Conservation (phyloP, 805 yeast genomes). For the Metschnikowia bowlesiae region DNA sequence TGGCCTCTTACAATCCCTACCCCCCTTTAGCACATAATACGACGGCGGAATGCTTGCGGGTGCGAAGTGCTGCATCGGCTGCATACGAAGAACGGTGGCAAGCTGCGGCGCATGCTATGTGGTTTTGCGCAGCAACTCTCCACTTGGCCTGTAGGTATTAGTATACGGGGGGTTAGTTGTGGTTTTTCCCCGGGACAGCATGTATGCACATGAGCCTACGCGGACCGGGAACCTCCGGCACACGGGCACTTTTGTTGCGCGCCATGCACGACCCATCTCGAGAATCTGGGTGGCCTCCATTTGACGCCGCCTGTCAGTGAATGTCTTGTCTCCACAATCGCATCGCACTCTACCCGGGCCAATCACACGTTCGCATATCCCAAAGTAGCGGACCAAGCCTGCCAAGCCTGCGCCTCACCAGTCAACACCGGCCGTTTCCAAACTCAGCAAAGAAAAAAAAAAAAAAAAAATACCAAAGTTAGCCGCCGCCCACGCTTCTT, state of each 20-base stretch:
- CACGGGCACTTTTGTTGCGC: background rate
- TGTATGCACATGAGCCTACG: background rate
- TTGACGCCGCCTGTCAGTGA: background rate
- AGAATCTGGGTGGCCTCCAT: background rate
- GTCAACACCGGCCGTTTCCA: background rate
- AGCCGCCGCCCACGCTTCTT: background rate
- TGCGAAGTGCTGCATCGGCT: background rate
- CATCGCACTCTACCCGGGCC: slow-evolving; percentile 3
- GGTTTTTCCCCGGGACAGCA: background rate
- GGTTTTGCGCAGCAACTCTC: background rate
- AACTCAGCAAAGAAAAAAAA: background rate
- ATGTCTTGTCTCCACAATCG: slow-evolving; percentile 4
- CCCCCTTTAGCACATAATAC: too few species aligned
- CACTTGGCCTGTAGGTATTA: background rate
- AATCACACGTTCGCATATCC: slow-evolving; percentile 1
- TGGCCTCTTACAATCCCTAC: background rate
- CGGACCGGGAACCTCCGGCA: background rate
- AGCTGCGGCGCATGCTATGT: background rate
- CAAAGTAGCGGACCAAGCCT: background rate
- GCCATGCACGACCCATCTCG: background rate
- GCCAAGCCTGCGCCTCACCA: background rate
- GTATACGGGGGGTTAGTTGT: background rate
- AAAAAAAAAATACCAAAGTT: background rate
- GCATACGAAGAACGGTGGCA: background rate
- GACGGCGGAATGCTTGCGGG: background rate